Percentiles rank a stretch among this genome's conserved stretches.
Conservation (phyloP, 768 basidiomycete genomes). For the Lactarius hengduanensis region DNA sequence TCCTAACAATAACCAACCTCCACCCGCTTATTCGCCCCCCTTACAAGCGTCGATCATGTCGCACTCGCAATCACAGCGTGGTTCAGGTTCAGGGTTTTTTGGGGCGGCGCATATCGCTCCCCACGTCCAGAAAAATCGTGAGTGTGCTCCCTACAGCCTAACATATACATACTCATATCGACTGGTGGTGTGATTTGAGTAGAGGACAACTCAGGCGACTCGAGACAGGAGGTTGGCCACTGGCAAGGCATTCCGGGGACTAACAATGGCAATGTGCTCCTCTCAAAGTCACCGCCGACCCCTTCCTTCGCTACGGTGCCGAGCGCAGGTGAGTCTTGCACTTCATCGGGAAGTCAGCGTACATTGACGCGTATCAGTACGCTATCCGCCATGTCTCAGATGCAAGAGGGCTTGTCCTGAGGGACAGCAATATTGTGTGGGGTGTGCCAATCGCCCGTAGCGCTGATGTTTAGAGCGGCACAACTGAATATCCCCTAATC, state of each 20-base stretch:
- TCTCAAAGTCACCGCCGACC: not conserved
- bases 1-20: not conserved
- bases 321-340: not conserved
- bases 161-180: not conserved
- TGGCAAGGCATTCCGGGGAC: not conserved
- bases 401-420: not conserved
- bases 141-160: not conserved
- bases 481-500: not conserved
- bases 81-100: not conserved
- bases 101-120: not conserved
- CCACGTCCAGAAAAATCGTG: not conserved
- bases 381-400: not conserved
- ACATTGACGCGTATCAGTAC: not conserved
- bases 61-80: not conserved
- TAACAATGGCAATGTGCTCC: fast-evolving
- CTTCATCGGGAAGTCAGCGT: not conserved
- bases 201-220: not conserved
- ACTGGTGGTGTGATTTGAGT: not conserved
- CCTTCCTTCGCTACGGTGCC: not conserved
- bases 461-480: not conserved
- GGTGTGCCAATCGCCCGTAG: too few species aligned
- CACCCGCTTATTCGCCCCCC: not conserved
- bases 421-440: not conserved
- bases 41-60: not conserved
- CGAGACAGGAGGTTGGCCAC: not conserved